Evolutionary conservation across 1,139 yeast genomes (phyloP).

Genomic region (Hanseniaspora sp.): DNA sequence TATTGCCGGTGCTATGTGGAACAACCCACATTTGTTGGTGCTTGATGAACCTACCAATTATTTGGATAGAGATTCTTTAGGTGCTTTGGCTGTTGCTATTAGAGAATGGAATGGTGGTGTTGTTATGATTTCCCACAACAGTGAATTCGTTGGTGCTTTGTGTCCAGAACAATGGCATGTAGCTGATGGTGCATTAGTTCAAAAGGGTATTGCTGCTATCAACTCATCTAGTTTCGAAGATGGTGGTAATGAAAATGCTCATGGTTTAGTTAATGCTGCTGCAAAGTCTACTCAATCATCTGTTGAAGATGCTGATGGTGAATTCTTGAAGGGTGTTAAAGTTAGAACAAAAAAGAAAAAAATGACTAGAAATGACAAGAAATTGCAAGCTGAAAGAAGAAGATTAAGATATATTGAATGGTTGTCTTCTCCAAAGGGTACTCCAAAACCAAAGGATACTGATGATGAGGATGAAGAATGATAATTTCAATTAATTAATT

Average conservation of each 20-base stretch:
- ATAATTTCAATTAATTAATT: not conserved
- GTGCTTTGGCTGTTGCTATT: slow-evolving; percentile 93
- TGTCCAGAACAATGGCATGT: slow-evolving; percentile 99
- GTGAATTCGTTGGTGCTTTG: slow-evolving; percentile 91
- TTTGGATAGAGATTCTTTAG: slow-evolving; percentile 92
- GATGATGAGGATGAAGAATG: slow-evolving; percentile 51
- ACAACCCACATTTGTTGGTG: slow-evolving; percentile 94
- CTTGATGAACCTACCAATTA: slow-evolving; percentile 98
- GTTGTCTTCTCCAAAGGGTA: slow-evolving; percentile 94
- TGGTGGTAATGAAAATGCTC: slow-evolving; percentile 44
- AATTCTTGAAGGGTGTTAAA: slow-evolving; percentile 92
- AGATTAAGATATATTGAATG: slow-evolving; percentile 88
- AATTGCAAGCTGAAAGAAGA: slow-evolving; percentile 83
- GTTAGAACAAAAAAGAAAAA: slow-evolving; percentile 87
- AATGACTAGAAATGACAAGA: slow-evolving; percentile 92
- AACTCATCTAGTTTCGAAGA: slow-evolving; percentile 76
- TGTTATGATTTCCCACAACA: slow-evolving; percentile 95
- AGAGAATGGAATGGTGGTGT: slow-evolving; percentile 98
- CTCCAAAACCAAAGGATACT: slow-evolving; percentile 86
- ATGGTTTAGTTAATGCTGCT: slow-evolving; percentile 31
- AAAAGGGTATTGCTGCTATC: slow-evolving; percentile 66
- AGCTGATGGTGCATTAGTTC: slow-evolving; percentile 79
- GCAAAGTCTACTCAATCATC: slow-evolving; percentile 33
- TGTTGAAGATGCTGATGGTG: slow-evolving; percentile 50
- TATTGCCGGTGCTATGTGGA: slow-evolving; percentile 99